Conservation (phyloP, 345 rosid species). For the Gossypium longicalyx region DNA sequence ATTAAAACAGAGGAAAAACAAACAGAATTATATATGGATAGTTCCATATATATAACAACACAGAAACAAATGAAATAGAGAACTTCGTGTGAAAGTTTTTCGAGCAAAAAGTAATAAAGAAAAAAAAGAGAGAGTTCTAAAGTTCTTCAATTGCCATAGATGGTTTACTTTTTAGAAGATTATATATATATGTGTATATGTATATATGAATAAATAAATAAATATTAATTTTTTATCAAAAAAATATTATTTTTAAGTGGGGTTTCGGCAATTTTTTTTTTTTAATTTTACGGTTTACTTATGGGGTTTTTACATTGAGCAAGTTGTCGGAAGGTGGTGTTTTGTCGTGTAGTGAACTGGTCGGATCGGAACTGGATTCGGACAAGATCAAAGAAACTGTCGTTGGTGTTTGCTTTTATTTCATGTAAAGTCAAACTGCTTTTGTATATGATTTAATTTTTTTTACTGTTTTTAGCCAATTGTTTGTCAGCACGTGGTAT, state of each 20-base stretch:
- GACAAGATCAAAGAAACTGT: not conserved
- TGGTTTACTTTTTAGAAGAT: slow-evolving; percentile 21
- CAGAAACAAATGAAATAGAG: not conserved
- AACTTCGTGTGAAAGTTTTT: slow-evolving; percentile 17
- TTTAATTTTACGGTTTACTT: not conserved
- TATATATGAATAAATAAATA: not conserved
- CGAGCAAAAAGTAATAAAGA: not conserved
- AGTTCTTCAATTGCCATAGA: not conserved
- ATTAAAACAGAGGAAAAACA: not conserved
- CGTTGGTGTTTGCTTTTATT: slow-evolving; percentile 4
- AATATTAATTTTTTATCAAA: not conserved
- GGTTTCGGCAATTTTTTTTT: not conserved
- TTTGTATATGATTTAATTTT: not conserved
- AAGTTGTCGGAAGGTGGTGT: not conserved
- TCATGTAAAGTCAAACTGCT: slow-evolving; percentile 15
- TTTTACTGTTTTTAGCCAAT: not conserved
- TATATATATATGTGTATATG: too few species aligned
- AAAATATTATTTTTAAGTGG: not conserved
- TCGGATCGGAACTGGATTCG: not conserved
- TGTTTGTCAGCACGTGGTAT: slow-evolving; percentile 1
- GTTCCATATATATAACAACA: not conserved
- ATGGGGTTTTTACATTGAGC: not conserved
- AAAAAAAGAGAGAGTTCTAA: too few species aligned
- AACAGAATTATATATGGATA: slow-evolving; percentile 16
- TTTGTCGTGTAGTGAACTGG: slow-evolving; percentile 43